Evolutionary conservation across 1,284 basidiomycete species (phyloP).

Genomic region (Malassezia brasiliensis): DNA sequence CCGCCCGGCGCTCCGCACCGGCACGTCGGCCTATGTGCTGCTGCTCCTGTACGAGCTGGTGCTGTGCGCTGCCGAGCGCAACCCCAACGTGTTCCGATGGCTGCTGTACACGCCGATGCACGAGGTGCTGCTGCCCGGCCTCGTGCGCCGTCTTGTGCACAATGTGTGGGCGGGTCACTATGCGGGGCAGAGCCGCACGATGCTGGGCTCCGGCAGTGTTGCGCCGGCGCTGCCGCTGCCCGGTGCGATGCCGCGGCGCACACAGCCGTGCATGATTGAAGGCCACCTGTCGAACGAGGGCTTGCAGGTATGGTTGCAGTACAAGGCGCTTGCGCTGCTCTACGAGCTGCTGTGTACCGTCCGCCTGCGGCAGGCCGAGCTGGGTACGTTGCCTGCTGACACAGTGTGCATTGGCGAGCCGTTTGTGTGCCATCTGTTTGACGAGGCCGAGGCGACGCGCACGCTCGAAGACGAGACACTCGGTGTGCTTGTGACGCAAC

Average conservation of each 20-base stretch:
- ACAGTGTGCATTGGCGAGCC: conserved; percentile 52
- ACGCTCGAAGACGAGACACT: conserved; percentile 67
- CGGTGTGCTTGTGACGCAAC: conserved; percentile 29
- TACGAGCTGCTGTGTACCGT: conserved; percentile 37
- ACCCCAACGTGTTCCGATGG: conserved; percentile 15
- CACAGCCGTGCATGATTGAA: not conserved
- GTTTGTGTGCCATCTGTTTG: conserved; percentile 83
- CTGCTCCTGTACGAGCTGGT: conserved; percentile 69
- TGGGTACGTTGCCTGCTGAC: not conserved
- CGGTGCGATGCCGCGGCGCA: conserved; percentile 15
- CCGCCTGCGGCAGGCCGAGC: conserved; percentile 13
- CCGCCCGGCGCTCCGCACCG: not conserved
- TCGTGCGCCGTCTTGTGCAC: conserved; percentile 38
- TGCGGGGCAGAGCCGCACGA: conserved; percentile 17
- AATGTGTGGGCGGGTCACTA: conserved; percentile 47
- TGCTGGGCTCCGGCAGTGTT: not conserved
- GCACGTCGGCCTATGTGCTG: conserved; percentile 47
- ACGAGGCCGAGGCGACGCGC: conserved; percentile 83
- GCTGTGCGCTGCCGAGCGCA: conserved; percentile 58
- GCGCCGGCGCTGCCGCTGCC: conserved; percentile 12
- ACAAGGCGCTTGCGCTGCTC: conserved; percentile 50
- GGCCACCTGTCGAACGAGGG: conserved; percentile 21
- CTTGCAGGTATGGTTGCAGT: conserved; percentile 17
- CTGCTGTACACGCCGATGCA: conserved; percentile 1
- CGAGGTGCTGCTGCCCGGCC: conserved; percentile 16